phyloP scores from a whole-genome alignment of 306 rosid species.

The Argentina anserina region DNA sequence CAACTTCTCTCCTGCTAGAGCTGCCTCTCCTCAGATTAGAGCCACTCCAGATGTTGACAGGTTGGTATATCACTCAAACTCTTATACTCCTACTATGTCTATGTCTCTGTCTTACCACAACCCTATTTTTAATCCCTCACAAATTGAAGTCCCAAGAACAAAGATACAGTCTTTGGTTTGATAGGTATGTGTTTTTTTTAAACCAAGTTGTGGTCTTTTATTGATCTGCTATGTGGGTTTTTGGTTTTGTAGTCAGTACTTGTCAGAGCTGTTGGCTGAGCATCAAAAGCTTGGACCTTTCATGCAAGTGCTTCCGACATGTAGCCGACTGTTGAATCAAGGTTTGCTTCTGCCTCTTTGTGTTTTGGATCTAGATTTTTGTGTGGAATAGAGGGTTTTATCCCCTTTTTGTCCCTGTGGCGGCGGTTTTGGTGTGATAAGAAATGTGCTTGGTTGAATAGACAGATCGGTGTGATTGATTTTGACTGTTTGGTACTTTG shows the following conservation, averaged over 20 bases:
- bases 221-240: slow-evolving; percentile 37
- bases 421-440: background rate
- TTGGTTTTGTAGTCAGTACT: slow-evolving; percentile 63
- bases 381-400: slow-evolving; percentile 8
- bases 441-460: slow-evolving; percentile 26
- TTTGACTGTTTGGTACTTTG: slow-evolving; percentile 11
- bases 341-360: slow-evolving; percentile 38
- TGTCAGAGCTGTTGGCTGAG: slow-evolving; percentile 84
- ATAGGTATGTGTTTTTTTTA: background rate
- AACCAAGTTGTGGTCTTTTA: slow-evolving; percentile 8
- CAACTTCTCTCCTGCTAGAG: slow-evolving; percentile 95
- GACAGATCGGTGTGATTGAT: slow-evolving; percentile 46
- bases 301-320: slow-evolving; percentile 83
- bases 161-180: slow-evolving; percentile 13
- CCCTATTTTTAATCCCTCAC: slow-evolving; percentile 20
- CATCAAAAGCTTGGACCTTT: slow-evolving; percentile 95
- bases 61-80: slow-evolving; percentile 37
- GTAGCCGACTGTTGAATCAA: slow-evolving; percentile 87
- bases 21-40: slow-evolving; percentile 96
- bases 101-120: background rate
- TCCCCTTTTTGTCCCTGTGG: slow-evolving; percentile 2
- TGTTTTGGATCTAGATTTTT: slow-evolving; percentile 41
- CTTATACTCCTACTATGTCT: background rate
- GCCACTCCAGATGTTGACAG: slow-evolving; percentile 78
- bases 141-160: slow-evolving; percentile 1